Evolutionary conservation across 306 rosid genomes (phyloP), one percentile per base, ranked within the genome.

Genomic region (Castanospermum australe): DNA sequence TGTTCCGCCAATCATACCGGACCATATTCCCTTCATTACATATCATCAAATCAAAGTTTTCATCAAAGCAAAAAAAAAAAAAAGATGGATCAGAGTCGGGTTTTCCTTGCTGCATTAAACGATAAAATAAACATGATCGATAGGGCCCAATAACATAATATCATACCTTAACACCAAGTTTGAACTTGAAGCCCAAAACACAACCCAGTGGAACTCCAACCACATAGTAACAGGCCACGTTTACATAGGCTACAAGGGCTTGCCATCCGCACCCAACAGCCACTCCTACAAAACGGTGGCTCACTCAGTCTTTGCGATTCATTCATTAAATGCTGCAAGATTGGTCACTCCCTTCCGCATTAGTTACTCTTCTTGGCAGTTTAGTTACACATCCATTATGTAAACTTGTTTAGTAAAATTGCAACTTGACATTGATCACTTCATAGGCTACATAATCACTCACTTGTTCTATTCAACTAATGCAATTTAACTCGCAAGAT

Each of bases 221-320:
- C 0, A 68, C 76, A 44, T 92, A 89, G 42, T 89, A 92, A 21
- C 91, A 92, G 9, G 91, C 94, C 41, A 92, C 89, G 14, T 92
- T 92, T 2, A 92, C 86, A 72, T 88, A 92, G 1, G 97, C 97
- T 17, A 90, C 97, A 44, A 85, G 67, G 15, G 89, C 81, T 87
- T 92, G 97, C 93, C 97, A 92, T 72, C 97, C 97, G 22, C 94
- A 92, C 18, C 97, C 97, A 17, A 92, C 94, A 0, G 97, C 97
- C 33, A 92, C 97, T 6, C 97, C 96, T 91, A 4, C 50, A 38
- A 11, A 54, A 48, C 2, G 59, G 3, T 14, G 15, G 2, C 4
- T 42, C 35, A 18, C 15, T 66, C 35, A 42, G 32, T 13, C 35
- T 42, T 5, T 14, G 52, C 13, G 35, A 28, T 54, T 28, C 32